phyloP scores from a whole-genome alignment of 345 rosid species.

The Rubroshorea leprosula region DNA sequence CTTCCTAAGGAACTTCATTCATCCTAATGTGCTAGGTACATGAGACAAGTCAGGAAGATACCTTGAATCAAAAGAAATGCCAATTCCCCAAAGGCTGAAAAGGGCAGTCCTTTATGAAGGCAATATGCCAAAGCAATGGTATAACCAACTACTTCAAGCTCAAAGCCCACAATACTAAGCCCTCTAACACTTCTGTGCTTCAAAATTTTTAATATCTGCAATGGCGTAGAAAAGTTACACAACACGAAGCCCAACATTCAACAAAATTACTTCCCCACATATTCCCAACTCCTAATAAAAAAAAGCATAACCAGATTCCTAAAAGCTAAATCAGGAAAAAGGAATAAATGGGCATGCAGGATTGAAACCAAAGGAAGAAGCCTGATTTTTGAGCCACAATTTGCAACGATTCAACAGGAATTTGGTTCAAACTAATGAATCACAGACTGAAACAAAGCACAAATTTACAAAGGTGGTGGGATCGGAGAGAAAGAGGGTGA shows the following conservation, averaged over 20 bases:
- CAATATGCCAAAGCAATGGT: constrained; percentile 91
- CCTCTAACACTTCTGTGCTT: constrained; percentile 75
- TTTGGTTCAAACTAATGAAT: neutral
- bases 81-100: constrained; percentile 92
- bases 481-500: neutral
- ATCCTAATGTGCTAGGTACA: too few relatives aligned
- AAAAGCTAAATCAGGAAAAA: too few relatives aligned
- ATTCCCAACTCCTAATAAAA: neutral
- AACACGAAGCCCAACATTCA: neutral
- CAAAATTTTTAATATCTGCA: constrained; percentile 80
- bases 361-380: too few relatives aligned
- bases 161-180: constrained; percentile 70
- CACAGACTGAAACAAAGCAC: neutral
- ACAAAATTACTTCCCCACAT: too few relatives aligned
- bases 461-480: neutral
- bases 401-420: neutral
- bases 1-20: too few relatives aligned
- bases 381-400: neutral
- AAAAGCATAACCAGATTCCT: too few relatives aligned
- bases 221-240: neutral
- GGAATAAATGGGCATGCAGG: too few relatives aligned
- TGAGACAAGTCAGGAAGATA: constrained; percentile 13
- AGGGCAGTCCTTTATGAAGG: constrained; percentile 85
- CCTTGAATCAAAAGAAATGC: constrained; percentile 87
- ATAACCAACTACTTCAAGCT: constrained; percentile 87